These are phyloP conservation scores for Populus simonii DNA, from an alignment of 345 rosid genomes.

Conservation along the genomic window DNA sequence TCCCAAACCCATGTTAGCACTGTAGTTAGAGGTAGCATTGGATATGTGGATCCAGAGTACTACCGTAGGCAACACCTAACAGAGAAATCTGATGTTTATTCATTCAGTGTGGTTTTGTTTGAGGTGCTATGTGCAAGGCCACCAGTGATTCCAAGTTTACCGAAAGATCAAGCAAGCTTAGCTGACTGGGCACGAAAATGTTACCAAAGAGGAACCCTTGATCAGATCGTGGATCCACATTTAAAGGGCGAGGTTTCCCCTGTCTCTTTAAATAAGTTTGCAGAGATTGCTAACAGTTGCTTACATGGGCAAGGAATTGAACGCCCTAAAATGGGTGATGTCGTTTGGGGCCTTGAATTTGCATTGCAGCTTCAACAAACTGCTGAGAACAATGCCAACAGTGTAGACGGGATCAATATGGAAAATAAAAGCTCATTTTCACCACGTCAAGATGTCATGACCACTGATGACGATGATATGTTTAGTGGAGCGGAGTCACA, in stretches of 20 bases:
- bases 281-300: slow-evolving; percentile 44
- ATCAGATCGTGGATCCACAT: slow-evolving; percentile 37
- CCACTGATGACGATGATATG: slow-evolving; percentile 15
- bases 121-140: slow-evolving; percentile 43
- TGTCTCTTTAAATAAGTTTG: slow-evolving; percentile 36
- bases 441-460: neutral
- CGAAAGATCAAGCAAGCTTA: slow-evolving; percentile 34
- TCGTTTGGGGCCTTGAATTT: slow-evolving; percentile 24
- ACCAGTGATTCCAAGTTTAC: slow-evolving; percentile 18
- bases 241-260: slow-evolving; percentile 33
- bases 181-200: slow-evolving; percentile 39
- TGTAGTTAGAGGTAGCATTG: slow-evolving; percentile 48
- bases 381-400: slow-evolving; percentile 4
- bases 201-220: slow-evolving; percentile 22
- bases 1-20: slow-evolving; percentile 50
- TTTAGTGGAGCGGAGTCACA: slow-evolving; percentile 15
- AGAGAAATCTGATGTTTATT: slow-evolving; percentile 66
- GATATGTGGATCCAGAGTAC: slow-evolving; percentile 66
- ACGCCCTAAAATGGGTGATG: slow-evolving; percentile 27
- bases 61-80: slow-evolving; percentile 50
- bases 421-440: neutral
- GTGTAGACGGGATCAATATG: neutral
- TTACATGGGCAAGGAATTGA: slow-evolving; percentile 20
- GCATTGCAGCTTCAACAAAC: slow-evolving; percentile 26
- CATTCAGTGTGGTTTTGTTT: slow-evolving; percentile 50